A percentile compares a stretch with the other conserved stretches of the same genome.
Conservation (phyloP, 1,284 basidiomycete species). For the Puccinia hordei region DNA sequence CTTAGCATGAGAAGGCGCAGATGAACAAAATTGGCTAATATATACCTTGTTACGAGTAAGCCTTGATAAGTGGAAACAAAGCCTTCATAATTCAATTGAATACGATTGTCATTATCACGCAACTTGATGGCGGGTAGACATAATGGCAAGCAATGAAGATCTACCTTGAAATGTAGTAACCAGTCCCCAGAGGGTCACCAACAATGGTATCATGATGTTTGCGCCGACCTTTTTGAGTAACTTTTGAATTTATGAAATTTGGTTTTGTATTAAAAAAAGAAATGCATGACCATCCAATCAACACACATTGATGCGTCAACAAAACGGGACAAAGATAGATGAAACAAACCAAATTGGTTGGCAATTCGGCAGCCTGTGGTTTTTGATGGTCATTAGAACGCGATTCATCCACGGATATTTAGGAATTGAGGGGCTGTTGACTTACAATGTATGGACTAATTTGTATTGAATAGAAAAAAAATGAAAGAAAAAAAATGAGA, state of each 20-base stretch:
- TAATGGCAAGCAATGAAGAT: not conserved
- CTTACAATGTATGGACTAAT: slow-evolving; percentile 47
- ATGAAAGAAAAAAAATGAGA: not conserved
- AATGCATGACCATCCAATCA: not conserved
- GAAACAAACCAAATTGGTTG: slow-evolving; percentile 31
- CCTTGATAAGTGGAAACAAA: slow-evolving; percentile 39
- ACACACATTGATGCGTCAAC: not conserved
- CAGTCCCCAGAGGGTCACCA: slow-evolving; percentile 41
- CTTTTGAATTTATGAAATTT: slow-evolving; percentile 13
- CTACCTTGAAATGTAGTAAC: slow-evolving; percentile 46
- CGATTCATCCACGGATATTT: not conserved
- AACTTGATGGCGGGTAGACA: not conserved
- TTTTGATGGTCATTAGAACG: not conserved
- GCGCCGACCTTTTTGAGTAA: slow-evolving; percentile 38
- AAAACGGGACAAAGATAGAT: not conserved
- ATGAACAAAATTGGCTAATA: not conserved
- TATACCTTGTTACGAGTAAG: slow-evolving; percentile 31
- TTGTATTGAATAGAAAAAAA: not conserved
- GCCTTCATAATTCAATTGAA: slow-evolving; percentile 10
- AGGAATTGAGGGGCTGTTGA: not conserved
- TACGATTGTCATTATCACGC: not conserved
- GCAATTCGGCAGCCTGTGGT: slow-evolving; percentile 41
- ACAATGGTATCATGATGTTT: slow-evolving; percentile 32
- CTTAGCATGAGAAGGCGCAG: not conserved
- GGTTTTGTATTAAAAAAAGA: not conserved